phyloP scores from a whole-genome alignment of 2,329 filamentous ascomycete species.

The Pleurostoma richardsiae region DNA sequence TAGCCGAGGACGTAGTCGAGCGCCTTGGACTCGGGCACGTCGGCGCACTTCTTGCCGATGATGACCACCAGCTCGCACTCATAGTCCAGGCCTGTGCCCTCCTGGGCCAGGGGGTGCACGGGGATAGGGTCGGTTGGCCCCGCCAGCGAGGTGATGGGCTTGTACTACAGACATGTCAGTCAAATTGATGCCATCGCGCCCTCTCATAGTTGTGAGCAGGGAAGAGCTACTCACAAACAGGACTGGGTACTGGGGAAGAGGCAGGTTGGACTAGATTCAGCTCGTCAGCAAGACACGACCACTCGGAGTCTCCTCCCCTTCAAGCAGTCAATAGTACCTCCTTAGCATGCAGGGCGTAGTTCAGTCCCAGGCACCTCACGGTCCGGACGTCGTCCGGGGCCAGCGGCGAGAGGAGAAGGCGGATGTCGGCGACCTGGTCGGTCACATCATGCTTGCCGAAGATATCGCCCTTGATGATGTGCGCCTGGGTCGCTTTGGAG shows the following conservation, averaged over 20 bases:
- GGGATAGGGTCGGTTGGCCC: slow-evolving; percentile 64
- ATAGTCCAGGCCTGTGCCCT: slow-evolving; percentile 65
- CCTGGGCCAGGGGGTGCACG: slow-evolving; percentile 60
- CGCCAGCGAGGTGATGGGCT: slow-evolving; percentile 60
- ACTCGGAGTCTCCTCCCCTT: not conserved
- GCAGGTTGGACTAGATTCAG: slow-evolving; percentile 48
- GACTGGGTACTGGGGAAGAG: slow-evolving; percentile 65
- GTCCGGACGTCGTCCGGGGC: slow-evolving; percentile 58
- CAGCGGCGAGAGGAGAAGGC: slow-evolving; percentile 57
- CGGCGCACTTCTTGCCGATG: slow-evolving; percentile 61
- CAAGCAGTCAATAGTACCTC: slow-evolving; percentile 37
- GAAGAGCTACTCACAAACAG: slow-evolving; percentile 50
- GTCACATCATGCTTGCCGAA: slow-evolving; percentile 62
- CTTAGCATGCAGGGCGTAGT: slow-evolving; percentile 67
- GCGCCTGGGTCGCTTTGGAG: slow-evolving; percentile 54
- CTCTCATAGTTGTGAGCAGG: slow-evolving; percentile 2
- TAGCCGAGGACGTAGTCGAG: slow-evolving; percentile 73
- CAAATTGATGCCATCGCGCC: not conserved
- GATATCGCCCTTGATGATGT: slow-evolving; percentile 59
- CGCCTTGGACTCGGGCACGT: slow-evolving; percentile 61
- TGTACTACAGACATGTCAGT: slow-evolving; percentile 44
- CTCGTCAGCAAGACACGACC: too few relatives aligned
- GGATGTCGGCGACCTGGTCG: slow-evolving; percentile 51
- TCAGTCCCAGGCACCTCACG: slow-evolving; percentile 65
- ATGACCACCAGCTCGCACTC: slow-evolving; percentile 74